Percentiles rank a stretch among this genome's conserved stretches.
Conservation (phyloP, 2,329 filamentous ascomycete genomes). For the Ceratocystis albifundus region DNA sequence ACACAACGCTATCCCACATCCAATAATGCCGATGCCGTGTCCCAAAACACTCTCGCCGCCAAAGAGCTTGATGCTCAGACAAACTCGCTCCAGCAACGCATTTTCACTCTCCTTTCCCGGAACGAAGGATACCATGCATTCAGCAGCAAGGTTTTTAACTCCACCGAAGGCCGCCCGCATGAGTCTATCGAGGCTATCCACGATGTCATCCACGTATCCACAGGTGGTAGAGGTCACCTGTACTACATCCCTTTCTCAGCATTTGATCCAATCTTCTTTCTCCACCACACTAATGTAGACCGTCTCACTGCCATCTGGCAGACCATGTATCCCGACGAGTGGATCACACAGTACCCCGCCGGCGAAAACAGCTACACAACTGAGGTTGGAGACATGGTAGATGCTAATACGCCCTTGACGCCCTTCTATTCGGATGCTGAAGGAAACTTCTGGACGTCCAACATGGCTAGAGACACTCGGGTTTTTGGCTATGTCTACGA, state of each 20-base stretch:
- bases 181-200: conserved; percentile 58
- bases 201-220: conserved; percentile 49
- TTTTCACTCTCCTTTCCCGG: conserved; percentile 56
- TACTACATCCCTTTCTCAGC: conserved; percentile 58
- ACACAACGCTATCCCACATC: conserved; percentile 48
- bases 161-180: conserved; percentile 36
- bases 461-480: conserved; percentile 45
- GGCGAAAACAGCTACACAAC: conserved; percentile 52
- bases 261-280: conserved; percentile 69
- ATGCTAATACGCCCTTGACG: conserved; percentile 46
- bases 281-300: conserved; percentile 68
- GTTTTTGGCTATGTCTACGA: conserved; percentile 65
- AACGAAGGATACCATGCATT: conserved; percentile 58
- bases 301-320: conserved; percentile 70
- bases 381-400: conserved; percentile 41
- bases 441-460: conserved; percentile 57
- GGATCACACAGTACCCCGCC: conserved; percentile 46
- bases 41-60: conserved; percentile 49
- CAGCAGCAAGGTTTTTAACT: conserved; percentile 55
- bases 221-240: conserved; percentile 55
- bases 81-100: conserved; percentile 46
- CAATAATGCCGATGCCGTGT: conserved; percentile 30
- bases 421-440: conserved; percentile 53
- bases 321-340: conserved; percentile 55
- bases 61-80: conserved; percentile 42